These are phyloP conservation scores for Acrodontium crateriforme DNA, from an alignment of 2,329 filamentous ascomycete genomes.

Conservation along the genomic window DNA sequence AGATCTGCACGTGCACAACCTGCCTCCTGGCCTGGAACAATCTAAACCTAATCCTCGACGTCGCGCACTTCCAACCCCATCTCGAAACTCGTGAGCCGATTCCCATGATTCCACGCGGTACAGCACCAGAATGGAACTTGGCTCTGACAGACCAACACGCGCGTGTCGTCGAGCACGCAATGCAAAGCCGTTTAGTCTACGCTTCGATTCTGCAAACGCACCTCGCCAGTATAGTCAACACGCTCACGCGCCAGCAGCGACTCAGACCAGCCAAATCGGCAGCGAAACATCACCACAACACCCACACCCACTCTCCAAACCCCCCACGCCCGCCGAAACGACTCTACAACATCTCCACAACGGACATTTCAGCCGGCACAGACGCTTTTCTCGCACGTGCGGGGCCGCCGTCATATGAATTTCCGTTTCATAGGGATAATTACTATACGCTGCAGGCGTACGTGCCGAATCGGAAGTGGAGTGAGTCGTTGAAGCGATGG, in stretches of 20 bases:
- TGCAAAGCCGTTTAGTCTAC: constrained; percentile 37
- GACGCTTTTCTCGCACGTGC: constrained; percentile 39
- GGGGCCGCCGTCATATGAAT: constrained; percentile 39
- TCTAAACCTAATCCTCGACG: constrained; percentile 40
- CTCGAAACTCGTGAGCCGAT: constrained; percentile 40
- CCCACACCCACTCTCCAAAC: constrained; percentile 3
- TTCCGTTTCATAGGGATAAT: constrained; percentile 42
- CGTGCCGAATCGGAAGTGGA: constrained; percentile 43
- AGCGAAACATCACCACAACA: constrained; percentile 4
- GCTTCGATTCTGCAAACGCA: constrained; percentile 37
- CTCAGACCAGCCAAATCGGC: constrained; percentile 24
- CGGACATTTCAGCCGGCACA: constrained; percentile 32
- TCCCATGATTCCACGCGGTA: constrained; percentile 37
- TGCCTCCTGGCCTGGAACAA: constrained; percentile 45
- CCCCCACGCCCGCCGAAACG: constrained; percentile 13
- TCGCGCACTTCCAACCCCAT: constrained; percentile 41
- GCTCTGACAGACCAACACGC: constrained; percentile 32
- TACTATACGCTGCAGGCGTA: constrained; percentile 47
- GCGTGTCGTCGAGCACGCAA: constrained; percentile 31
- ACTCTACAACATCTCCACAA: constrained; percentile 33
- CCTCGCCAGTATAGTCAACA: constrained; percentile 32
- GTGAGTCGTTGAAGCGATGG: constrained; percentile 32
- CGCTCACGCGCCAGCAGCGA: constrained; percentile 28
- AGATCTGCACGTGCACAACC: constrained; percentile 44
- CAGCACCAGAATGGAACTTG: constrained; percentile 36